Conservation (phyloP, 1,284 basidiomycete species). For the Ceratobasidium sp. region DNA sequence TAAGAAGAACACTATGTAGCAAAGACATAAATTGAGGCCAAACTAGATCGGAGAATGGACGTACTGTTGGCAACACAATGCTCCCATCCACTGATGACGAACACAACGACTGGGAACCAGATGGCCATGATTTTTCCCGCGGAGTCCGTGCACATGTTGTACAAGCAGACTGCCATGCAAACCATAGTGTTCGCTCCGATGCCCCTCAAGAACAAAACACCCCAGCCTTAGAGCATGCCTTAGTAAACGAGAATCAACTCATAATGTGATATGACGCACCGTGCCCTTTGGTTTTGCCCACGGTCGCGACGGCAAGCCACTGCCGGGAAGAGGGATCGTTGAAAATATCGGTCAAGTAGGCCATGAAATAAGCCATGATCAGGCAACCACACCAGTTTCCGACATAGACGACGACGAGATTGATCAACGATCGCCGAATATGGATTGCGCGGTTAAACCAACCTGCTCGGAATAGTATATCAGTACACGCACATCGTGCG, state of each 20-base stretch:
- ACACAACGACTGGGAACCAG: slow-evolving; percentile 51
- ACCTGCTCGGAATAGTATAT: not conserved
- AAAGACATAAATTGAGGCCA: not conserved
- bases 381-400: slow-evolving; percentile 51
- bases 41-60: not conserved
- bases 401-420: slow-evolving; percentile 49
- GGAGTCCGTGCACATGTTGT: slow-evolving; percentile 49
- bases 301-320: slow-evolving; percentile 39
- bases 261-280: not conserved
- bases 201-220: slow-evolving; percentile 50
- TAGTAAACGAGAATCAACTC: not conserved
- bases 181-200: slow-evolving; percentile 52
- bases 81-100: slow-evolving; percentile 49
- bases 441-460: slow-evolving; percentile 31
- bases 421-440: slow-evolving; percentile 40
- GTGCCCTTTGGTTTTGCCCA: slow-evolving; percentile 41
- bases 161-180: slow-evolving; percentile 51
- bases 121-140: slow-evolving; percentile 52
- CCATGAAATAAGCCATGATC: slow-evolving; percentile 50
- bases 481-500: not conserved
- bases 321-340: slow-evolving; percentile 43
- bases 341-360: slow-evolving; percentile 50
- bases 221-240: slow-evolving; percentile 48
- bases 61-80: slow-evolving; percentile 52
- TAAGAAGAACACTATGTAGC: slow-evolving; percentile 51